These are phyloP conservation scores for Geotrichum ghanense DNA, from an alignment of 805 yeast genomes.

Conservation along the genomic window DNA sequence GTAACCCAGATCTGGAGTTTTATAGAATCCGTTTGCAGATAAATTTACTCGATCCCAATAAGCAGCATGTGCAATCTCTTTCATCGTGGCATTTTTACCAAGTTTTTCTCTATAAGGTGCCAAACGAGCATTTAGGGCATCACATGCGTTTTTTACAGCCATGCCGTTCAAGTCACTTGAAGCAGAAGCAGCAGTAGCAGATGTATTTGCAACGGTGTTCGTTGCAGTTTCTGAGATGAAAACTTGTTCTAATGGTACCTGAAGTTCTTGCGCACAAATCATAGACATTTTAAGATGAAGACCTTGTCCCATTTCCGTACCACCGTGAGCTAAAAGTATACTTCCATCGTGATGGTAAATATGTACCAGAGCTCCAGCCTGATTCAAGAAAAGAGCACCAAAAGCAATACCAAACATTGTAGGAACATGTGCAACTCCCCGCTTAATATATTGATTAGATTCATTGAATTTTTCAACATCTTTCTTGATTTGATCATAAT, in stretches of 20 bases:
- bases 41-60: conserved; percentile 35
- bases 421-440: conserved; percentile 37
- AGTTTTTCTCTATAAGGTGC: conserved; percentile 28
- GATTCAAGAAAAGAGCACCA: conserved; percentile 35
- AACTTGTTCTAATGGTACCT: conserved; percentile 30
- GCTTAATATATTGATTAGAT: conserved; percentile 33
- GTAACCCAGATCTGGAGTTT: conserved; percentile 39
- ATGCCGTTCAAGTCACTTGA: conserved; percentile 38
- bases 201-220: conserved; percentile 36
- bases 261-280: conserved; percentile 35
- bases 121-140: conserved; percentile 32
- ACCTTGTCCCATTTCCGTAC: conserved; percentile 42
- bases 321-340: conserved; percentile 36
- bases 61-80: conserved; percentile 31
- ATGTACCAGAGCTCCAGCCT: conserved; percentile 38
- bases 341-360: conserved; percentile 36
- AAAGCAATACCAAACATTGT: conserved; percentile 38
- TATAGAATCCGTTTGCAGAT: conserved; percentile 39
- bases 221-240: conserved; percentile 38
- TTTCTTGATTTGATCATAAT: conserved; percentile 25
- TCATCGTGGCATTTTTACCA: conserved; percentile 30
- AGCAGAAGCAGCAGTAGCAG: conserved; percentile 40
- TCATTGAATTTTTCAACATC: conserved; percentile 33
- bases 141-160: conserved; percentile 39
- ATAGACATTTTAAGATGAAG: conserved; percentile 37